A percentile compares a stretch with the other conserved stretches of the same genome.
These are phyloP conservation scores for Colletotrichum sidae DNA, from an alignment of 2,329 filamentous ascomycete genomes.

Conservation along the genomic window DNA sequence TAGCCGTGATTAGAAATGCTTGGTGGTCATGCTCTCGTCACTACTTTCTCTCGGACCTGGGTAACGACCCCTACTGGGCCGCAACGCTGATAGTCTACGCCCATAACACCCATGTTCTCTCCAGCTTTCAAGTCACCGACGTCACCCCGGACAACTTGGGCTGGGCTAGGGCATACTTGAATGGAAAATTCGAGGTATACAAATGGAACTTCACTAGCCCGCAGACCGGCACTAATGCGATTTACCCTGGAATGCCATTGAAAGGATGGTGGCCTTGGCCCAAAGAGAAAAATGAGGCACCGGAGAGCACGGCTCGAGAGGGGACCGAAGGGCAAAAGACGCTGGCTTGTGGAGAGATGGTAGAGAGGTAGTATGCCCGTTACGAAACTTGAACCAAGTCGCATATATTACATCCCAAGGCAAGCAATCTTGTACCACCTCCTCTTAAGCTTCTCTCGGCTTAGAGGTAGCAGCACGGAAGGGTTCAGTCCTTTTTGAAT, in stretches of 20 bases:
- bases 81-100: neutral
- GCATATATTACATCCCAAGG: no score
- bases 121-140: neutral
- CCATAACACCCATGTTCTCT: neutral
- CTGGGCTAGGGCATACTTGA: neutral
- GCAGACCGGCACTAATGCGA: neutral
- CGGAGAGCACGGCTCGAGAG: no score
- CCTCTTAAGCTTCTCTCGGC: no score
- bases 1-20: neutral
- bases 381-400: no score
- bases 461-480: no score
- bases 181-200: neutral
- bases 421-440: no score
- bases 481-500: no score
- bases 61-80: conserved; percentile 1
- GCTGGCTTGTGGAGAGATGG: no score
- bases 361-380: no score
- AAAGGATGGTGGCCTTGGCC: conserved; percentile 5
- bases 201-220: neutral
- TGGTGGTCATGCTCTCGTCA: neutral
- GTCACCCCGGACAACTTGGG: neutral
- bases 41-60: neutral
- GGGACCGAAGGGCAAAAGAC: no score
- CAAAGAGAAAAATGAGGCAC: neutral
- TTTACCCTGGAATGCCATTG: neutral